Evolutionary conservation across 176 grass and related monocot genomes (phyloP), one percentile per base, ranked within the genome.

Genomic region (Oropetium thomaeum): DNA sequence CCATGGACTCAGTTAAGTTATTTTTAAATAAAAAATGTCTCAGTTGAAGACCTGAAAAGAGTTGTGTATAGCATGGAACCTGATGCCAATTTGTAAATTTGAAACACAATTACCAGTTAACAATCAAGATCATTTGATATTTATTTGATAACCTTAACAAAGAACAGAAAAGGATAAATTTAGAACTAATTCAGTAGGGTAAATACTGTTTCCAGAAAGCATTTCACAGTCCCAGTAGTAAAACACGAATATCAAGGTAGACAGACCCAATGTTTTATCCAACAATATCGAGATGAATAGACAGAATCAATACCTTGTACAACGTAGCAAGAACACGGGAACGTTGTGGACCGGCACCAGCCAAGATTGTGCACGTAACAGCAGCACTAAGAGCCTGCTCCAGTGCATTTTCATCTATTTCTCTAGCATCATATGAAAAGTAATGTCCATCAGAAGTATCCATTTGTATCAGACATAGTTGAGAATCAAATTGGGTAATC

Each of bases 301-400:
- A 45, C 10, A 9, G 69, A 80, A 51, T 29, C 20, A 33, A 69
- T 85, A 98, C 96, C 96, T 99, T 99, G 80, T 99, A 99, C 81
- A 99, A 67, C 4, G 96, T 99, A 83, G 96, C 96, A 67, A 99
- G 91, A 69, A 99, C 92, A 51, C 96, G 89, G 43, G 96, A 99
- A 11, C 89, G 86, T 73, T 99, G 96, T 45, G 96, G 96, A 80
- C 96, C 92, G 76, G 96, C 96, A 79, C 84, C 96, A 80, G 96
- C 96, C 82, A 99, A 92, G 82, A 99, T 99, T 63, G 96, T 99
- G 69, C 96, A 99, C 6, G 87, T 99, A 57, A 99, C 85, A 82
- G 96, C 96, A 74, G 96, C 87, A 84, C 89, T 99, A 71, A 99
- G 82, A 84, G 96, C 92, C 86, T 99, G 96, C 35, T 99, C 91